A percentile compares a stretch with the other conserved stretches of the same genome.
Evolutionary conservation across 2,329 filamentous ascomycete genomes (phyloP).

Genomic region (Colletotrichum incanum): DNA sequence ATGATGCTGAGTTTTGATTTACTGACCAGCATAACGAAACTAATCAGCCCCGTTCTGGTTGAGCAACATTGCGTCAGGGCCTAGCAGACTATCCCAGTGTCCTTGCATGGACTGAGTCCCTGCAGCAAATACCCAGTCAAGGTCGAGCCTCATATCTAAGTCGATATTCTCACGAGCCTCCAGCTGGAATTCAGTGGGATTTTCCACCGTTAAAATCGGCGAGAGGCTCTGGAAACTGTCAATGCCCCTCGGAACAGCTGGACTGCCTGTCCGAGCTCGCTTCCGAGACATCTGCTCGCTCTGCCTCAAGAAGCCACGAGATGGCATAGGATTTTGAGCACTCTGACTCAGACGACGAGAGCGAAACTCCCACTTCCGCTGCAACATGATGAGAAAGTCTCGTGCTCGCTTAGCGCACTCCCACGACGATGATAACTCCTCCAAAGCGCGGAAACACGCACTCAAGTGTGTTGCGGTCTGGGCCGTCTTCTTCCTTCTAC

Average conservation of each 20-base stretch:
- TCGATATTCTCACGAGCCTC: conserved; percentile 14
- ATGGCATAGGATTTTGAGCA: neutral
- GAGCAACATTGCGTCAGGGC: conserved; percentile 20
- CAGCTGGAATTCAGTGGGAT: neutral
- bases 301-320: neutral
- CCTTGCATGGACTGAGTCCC: conserved; percentile 20
- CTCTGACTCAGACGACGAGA: conserved; percentile 7
- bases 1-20: neutral
- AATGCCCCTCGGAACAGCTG: neutral
- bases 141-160: conserved; percentile 34
- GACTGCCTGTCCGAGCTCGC: conserved; percentile 9
- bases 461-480: conserved; percentile 42
- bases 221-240: conserved; percentile 23
- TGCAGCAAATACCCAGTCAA: conserved; percentile 33
- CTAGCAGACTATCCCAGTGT: conserved; percentile 13
- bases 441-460: conserved; percentile 47
- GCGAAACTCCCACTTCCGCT: conserved; percentile 39
- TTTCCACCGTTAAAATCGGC: neutral
- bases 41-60: neutral
- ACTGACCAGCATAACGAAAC: neutral
- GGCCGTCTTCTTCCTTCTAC: conserved; percentile 27
- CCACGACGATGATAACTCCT: conserved; percentile 44
- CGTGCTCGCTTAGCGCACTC: conserved; percentile 47
- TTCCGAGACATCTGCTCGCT: conserved; percentile 4
- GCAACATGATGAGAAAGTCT: conserved; percentile 47